Evolutionary conservation across 192 early-diverging fungal genomes (phyloP).

Genomic region (Coemansia sp.): DNA sequence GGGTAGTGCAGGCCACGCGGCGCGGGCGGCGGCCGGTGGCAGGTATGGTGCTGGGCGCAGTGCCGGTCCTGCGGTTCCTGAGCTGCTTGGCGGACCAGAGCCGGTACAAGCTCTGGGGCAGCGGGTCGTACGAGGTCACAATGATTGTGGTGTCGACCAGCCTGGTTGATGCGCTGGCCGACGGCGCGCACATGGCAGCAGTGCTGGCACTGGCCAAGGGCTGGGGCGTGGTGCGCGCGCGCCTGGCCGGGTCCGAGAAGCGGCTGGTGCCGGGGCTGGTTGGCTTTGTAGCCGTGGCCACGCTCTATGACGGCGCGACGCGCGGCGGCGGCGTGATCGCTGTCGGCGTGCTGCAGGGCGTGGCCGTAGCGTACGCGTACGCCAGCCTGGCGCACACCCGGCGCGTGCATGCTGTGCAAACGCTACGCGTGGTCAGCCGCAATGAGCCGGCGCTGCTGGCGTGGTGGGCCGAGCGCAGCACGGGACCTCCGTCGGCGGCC

Average conservation of each 20-base stretch:
- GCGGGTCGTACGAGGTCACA: slow-evolving; percentile 38
- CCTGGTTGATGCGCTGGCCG: slow-evolving; percentile 43
- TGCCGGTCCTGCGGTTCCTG: slow-evolving; percentile 39
- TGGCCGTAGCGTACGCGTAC: slow-evolving; percentile 23
- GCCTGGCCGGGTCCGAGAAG: slow-evolving; percentile 43
- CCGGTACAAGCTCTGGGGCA: slow-evolving; percentile 27
- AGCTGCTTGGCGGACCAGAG: slow-evolving; percentile 47
- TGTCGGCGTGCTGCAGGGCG: slow-evolving; percentile 26
- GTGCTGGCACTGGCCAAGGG: slow-evolving; percentile 43
- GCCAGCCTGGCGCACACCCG: slow-evolving; percentile 34
- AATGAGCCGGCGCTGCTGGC: slow-evolving; percentile 25
- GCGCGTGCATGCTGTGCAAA: slow-evolving; percentile 33
- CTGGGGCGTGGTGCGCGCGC: slow-evolving; percentile 42
- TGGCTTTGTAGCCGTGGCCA: slow-evolving; percentile 27
- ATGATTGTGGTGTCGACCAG: slow-evolving; percentile 44
- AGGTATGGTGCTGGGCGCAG: slow-evolving; percentile 16
- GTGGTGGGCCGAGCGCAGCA: slow-evolving; percentile 6
- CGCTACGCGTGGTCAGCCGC: slow-evolving; percentile 36
- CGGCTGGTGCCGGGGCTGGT: slow-evolving; percentile 38
- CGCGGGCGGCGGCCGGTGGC: slow-evolving; percentile 5
- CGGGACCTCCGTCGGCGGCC: neutral
- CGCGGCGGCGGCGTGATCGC: slow-evolving; percentile 45
- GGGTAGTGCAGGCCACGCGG: slow-evolving; percentile 6
- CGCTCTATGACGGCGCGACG: slow-evolving; percentile 45
- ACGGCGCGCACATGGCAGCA: slow-evolving; percentile 27